Evolutionary conservation across 345 rosid genomes (phyloP), one percentile per base, ranked within the genome.

Genomic region (Punica granatum): DNA sequence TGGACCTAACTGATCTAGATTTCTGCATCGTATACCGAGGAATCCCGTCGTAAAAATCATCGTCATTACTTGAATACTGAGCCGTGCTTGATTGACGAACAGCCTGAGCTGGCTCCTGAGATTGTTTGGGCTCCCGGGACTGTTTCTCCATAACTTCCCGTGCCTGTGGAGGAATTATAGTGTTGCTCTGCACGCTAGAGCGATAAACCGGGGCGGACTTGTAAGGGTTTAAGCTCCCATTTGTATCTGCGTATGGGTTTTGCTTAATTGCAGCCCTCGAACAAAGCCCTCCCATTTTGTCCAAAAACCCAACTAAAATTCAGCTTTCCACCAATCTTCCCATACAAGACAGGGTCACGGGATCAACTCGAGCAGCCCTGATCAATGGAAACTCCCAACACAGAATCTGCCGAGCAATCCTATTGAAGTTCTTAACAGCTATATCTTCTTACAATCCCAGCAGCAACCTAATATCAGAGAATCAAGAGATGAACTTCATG

Each of bases 21-120:
- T 81, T 80, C 49, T 77, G 81, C 42, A 66, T 34, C 35, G 80
- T 69, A 21, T 68, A 76, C 33, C 85, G 79, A 26, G 96, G 96
- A 77, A 89, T 89, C 44, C 92, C 96, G 58, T 89, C 96, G 33
- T 89, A 87, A 44, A 81, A 80, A 62, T 79, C 84, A 66, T 85
- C 85, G 3, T 39, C 35, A 7, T 68, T 51, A 66, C 53, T 51
- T 59, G 63, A 65, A 33, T 31, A 25, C 15, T 51, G 62, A 21
- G 67, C 19, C 64, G 73, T 63, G 60, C 72, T 78, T 18, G 19
- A 70, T 64, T 76, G 77, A 1, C 30, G 67, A 42, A 36, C 25
- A 15, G 7, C 49, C 19, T 49, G 25, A 26, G 58, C 43, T 3
- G 73, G 63, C 25, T 74, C 78, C 10, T 66, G 67, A 11, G 76